Evolutionary conservation across 2,329 filamentous ascomycete genomes (phyloP), one percentile per base, ranked within the genome.

Genomic region (Ophiostoma quercus): DNA sequence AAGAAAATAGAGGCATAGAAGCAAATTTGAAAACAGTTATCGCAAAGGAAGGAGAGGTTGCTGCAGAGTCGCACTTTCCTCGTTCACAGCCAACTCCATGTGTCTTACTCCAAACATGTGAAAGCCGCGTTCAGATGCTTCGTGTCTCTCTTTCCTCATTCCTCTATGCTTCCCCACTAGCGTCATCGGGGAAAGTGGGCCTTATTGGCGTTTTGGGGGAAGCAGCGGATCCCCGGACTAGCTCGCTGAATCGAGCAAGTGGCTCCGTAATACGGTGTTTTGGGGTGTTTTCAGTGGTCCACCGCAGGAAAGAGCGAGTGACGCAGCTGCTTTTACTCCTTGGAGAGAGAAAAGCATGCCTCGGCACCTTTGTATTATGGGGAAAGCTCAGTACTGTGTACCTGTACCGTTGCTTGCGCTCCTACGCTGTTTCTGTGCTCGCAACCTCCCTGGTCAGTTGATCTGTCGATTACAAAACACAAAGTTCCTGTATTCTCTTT

Each of bases 361-460:
- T 63, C 60, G 60, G 60, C 60, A 63, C 32, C 41, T 43, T 47
- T 65, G 65, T 68, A 51, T 70, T 67, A 65, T 67, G 66, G 66
- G n/a, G 66, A 70, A 68, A 14, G 60, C 32, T 25, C 51, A 54
- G 14, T 54, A 54, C 47, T 22, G 4, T 22, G 47, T 2, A 22
- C 8, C 51, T 57, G n/a, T 34, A 41, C 39, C 39, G 39, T 41
- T 41, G 39, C 9, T 41, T 41, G 39, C 39, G 39, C 39, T 41
- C 39, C 39, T 12, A 41, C 39, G 11, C n/a, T 32, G 9, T 37
- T 47, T 29, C 29, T 41, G 16, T 54, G 32, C 60, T 51, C 25
- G 25, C 12, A 9, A 63, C 67, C 16, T 25, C 66, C 22, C 32
- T 19, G 57, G 51, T 29, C 29, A 14, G 14, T 62, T 22, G 34